Percentiles rank a stretch among this genome's conserved stretches.
These are phyloP conservation scores for Arachis monticola DNA, from an alignment of 331 rosid species.

Conservation along the genomic window DNA sequence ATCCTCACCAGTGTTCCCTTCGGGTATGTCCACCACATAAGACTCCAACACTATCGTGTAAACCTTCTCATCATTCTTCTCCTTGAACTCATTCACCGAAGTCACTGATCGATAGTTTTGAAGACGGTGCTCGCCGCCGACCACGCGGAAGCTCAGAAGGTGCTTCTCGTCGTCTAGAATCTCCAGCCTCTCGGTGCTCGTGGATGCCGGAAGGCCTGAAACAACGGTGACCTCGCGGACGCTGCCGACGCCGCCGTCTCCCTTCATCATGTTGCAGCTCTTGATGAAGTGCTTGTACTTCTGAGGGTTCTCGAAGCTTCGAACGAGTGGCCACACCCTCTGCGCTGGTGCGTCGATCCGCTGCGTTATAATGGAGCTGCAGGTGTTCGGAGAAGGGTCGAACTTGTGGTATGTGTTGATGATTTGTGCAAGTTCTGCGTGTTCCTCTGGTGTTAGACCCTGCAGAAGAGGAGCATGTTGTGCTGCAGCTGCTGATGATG, in stretches of 20 bases:
- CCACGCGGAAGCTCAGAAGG: slow-evolving; percentile 81
- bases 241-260: slow-evolving; percentile 86
- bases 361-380: slow-evolving; percentile 68
- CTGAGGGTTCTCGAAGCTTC: slow-evolving; percentile 91
- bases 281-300: slow-evolving; percentile 87
- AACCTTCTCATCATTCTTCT: slow-evolving; percentile 42
- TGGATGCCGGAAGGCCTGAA: slow-evolving; percentile 84
- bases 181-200: slow-evolving; percentile 92
- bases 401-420: slow-evolving; percentile 63
- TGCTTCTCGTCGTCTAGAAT: slow-evolving; percentile 89
- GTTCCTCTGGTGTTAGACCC: slow-evolving; percentile 65
- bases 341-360: slow-evolving; percentile 74
- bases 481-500: slow-evolving; percentile 15
- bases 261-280: slow-evolving; percentile 76
- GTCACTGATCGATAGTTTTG: slow-evolving; percentile 81
- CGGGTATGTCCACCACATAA: slow-evolving; percentile 78
- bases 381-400: slow-evolving; percentile 52
- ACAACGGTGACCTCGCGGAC: slow-evolving; percentile 72
- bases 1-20: slow-evolving; percentile 83
- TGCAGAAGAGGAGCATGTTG: slow-evolving; percentile 28
- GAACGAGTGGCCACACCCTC: slow-evolving; percentile 85
- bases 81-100: slow-evolving; percentile 68
- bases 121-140: slow-evolving; percentile 89
- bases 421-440: slow-evolving; percentile 49
- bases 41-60: slow-evolving; percentile 84